A percentile compares a stretch with the other conserved stretches of the same genome.
Evolutionary conservation across 495 filamentous ascomycete species (phyloP).

Genomic region (Copromyces sp.): DNA sequence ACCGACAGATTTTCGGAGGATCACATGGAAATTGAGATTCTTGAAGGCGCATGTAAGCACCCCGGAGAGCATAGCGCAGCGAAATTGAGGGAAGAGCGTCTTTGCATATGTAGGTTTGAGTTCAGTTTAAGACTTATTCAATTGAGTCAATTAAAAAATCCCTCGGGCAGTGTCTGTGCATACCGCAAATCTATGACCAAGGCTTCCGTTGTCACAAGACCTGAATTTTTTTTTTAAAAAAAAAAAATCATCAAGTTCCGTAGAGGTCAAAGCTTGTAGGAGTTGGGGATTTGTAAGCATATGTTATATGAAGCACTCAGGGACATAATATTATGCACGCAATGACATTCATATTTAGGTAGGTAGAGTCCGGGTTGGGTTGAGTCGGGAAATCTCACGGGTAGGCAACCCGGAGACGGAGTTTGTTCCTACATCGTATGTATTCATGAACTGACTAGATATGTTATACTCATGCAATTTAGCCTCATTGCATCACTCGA

Average conservation of each 20-base stretch:
- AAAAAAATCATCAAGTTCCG: neutral
- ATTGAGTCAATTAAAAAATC: neutral
- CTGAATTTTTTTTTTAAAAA: neutral
- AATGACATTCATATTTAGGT: neutral
- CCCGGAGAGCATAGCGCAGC: neutral
- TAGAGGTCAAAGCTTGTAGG: neutral
- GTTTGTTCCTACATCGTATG: neutral
- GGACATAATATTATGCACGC: neutral
- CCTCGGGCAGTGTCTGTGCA: neutral
- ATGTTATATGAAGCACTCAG: neutral
- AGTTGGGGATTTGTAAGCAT: neutral
- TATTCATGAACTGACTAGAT: neutral
- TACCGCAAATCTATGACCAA: neutral
- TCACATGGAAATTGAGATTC: neutral
- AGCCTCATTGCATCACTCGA: neutral
- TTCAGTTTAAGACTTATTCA: neutral
- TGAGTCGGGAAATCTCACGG: neutral
- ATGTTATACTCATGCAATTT: neutral
- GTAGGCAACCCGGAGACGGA: neutral
- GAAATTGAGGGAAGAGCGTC: neutral
- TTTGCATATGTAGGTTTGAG: neutral
- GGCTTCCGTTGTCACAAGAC: neutral
- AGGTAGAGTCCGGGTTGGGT: neutral
- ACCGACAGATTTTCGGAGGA: neutral
- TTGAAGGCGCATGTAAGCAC: neutral